Evolutionary conservation across 1,139 yeast species (phyloP), one percentile per base, ranked within the genome.

Genomic region (Suhomyces panamericanus): DNA sequence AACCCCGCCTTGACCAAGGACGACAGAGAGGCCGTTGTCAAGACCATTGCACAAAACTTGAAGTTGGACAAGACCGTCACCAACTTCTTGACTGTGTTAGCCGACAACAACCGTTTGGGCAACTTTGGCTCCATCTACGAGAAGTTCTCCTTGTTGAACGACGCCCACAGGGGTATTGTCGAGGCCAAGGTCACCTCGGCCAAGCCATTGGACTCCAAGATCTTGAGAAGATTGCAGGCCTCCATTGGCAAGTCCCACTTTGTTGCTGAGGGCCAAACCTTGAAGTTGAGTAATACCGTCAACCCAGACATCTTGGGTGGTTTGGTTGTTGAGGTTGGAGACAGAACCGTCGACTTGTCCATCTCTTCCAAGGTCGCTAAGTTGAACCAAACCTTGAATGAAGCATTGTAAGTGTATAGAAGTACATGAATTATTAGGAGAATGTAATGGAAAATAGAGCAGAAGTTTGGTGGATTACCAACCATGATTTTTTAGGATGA

Each of bases 261-360:
- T 63, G 96, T 91, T 51, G 96, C 96, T 56, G 73, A 77, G 49
- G 93, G 89, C 61, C 87, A 91, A 78, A 83, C 93, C 59, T 81
- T 93, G 69, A 85, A 85, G 77, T 76, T 95, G 60, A 73, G 82
- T 58, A 93, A 90, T 78, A 78, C 77, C 55, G 86, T 93, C 54
- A 82, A 88, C 76, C 89, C 96, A 54, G 96, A 87, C 54, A 87
- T 93, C 63, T 80, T 88, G 66, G 99, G 99, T 64, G 99, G 99
- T 62, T 81, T 93, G 68, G 75, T 95, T 58, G 96, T 93, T 50
- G 96, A 91, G 72, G 91, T 93, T 60, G 97, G 95, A 65, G 99
- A 93, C 77, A 88, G 86, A 71, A 91, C 98, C 53, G 96, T 90
- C 59, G 99, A 93, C 71, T 81, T 93, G 69, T 86, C 96, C 49